Conservation (phyloP, 2,329 filamentous ascomycete genomes). For the Exserohilum rostratum region DNA sequence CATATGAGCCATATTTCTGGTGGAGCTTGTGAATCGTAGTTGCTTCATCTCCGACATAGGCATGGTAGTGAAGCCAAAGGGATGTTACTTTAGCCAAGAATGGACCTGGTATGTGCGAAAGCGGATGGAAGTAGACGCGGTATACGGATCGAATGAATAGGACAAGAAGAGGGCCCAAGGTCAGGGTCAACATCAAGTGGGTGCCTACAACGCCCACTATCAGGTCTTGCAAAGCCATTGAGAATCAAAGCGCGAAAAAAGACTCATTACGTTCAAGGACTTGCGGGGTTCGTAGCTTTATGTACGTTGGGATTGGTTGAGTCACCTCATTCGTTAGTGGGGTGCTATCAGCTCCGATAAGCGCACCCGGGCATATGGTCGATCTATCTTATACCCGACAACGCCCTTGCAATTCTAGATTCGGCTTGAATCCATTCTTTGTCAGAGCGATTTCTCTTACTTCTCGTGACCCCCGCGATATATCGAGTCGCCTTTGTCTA, state of each 20-base stretch:
- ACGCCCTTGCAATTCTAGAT: not conserved
- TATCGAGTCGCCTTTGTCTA: not conserved
- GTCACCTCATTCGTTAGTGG: conserved; percentile 14
- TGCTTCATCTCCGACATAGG: conserved; percentile 38
- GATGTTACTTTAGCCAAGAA: conserved; percentile 27
- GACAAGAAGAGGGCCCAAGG: conserved; percentile 11
- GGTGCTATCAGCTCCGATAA: conserved; percentile 12
- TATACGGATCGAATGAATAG: conserved; percentile 25
- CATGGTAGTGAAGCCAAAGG: conserved; percentile 37
- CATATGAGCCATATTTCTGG: conserved; percentile 26
- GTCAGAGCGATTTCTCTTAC: not conserved
- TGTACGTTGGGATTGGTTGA: conserved; percentile 15
- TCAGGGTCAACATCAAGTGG: conserved; percentile 7
- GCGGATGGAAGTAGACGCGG: conserved; percentile 31
- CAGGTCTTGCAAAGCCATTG: conserved; percentile 15
- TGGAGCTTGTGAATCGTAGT: conserved; percentile 29
- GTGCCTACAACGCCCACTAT: conserved; percentile 1
- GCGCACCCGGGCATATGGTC: not conserved
- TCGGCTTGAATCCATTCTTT: not conserved
- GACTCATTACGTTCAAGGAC: not conserved
- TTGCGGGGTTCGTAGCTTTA: conserved; percentile 4
- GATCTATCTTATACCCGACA: not conserved
- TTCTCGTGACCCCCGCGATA: not conserved
- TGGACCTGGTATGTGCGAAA: conserved; percentile 33
- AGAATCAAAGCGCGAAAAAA: not conserved